These are phyloP conservation scores for Entophlyctis luteolus DNA, from an alignment of 192 early-diverging fungal genomes.

Conservation along the genomic window DNA sequence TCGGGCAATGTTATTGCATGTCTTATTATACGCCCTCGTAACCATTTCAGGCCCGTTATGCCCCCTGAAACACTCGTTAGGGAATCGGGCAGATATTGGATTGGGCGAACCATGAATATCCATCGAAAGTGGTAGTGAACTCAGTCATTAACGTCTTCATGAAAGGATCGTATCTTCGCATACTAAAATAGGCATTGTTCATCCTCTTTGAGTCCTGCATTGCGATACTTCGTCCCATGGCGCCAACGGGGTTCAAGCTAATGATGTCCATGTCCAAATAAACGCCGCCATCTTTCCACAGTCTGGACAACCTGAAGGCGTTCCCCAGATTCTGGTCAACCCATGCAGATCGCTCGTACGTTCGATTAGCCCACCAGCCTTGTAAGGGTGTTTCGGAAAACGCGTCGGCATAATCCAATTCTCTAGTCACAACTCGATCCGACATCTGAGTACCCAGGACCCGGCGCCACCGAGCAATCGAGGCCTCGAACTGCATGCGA, in stretches of 20 bases:
- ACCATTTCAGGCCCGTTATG: slow-evolving; percentile 7
- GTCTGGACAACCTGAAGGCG: slow-evolving; percentile 32
- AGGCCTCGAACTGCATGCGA: neutral
- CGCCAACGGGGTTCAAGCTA: slow-evolving; percentile 27
- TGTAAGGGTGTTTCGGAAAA: slow-evolving; percentile 36
- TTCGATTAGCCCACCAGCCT: slow-evolving; percentile 11
- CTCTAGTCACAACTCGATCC: neutral
- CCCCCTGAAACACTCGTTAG: neutral
- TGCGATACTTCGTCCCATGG: slow-evolving; percentile 24
- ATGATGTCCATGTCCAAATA: slow-evolving; percentile 46
- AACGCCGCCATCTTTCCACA: slow-evolving; percentile 34
- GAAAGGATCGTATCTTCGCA: slow-evolving; percentile 30
- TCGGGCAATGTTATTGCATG: neutral
- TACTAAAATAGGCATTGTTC: slow-evolving; percentile 38
- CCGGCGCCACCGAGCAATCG: neutral
- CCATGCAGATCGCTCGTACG: slow-evolving; percentile 26
- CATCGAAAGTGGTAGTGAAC: slow-evolving; percentile 34
- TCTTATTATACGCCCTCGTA: neutral
- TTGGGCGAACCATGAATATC: slow-evolving; percentile 23
- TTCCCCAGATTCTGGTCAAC: slow-evolving; percentile 43
- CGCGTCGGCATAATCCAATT: slow-evolving; percentile 9
- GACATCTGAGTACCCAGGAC: neutral
- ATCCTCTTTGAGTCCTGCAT: slow-evolving; percentile 25
- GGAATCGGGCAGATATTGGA: neutral
- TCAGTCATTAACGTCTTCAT: slow-evolving; percentile 36